A percentile compares a stretch with the other conserved stretches of the same genome.
phyloP scores from a whole-genome alignment of 805 yeast genomes.

The Alloascoidea africana region DNA sequence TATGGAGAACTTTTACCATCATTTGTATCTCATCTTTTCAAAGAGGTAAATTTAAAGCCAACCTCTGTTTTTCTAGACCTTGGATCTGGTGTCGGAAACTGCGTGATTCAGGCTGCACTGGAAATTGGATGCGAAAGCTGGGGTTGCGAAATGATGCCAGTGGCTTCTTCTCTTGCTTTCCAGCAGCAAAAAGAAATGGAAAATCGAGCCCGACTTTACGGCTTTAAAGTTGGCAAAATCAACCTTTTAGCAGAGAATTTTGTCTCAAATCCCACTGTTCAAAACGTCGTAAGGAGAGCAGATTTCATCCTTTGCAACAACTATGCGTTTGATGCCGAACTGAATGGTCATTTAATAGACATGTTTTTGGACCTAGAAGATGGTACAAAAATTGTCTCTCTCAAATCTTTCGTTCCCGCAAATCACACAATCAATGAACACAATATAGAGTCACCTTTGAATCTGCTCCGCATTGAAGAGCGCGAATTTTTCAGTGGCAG shows the following conservation, averaged over 20 bases:
- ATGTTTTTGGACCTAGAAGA: slow-evolving; percentile 47
- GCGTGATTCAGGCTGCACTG: slow-evolving; percentile 76
- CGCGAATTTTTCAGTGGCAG: slow-evolving; percentile 51
- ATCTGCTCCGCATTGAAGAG: slow-evolving; percentile 46
- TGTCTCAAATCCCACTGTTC: slow-evolving; percentile 45
- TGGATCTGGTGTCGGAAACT: slow-evolving; percentile 92
- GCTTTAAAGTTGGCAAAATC: slow-evolving; percentile 41
- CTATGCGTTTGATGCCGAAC: slow-evolving; percentile 63
- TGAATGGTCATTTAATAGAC: slow-evolving; percentile 48
- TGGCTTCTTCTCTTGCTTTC: slow-evolving; percentile 56
- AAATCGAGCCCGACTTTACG: slow-evolving; percentile 45
- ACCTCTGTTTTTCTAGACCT: slow-evolving; percentile 62
- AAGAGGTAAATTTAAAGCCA: slow-evolving; percentile 37
- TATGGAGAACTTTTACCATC: slow-evolving; percentile 83
- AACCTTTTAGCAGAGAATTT: slow-evolving; percentile 58
- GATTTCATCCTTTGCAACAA: slow-evolving; percentile 72
- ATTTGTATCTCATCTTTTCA: slow-evolving; percentile 53
- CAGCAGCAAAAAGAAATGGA: slow-evolving; percentile 43
- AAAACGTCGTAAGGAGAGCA: slow-evolving; percentile 36
- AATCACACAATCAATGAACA: slow-evolving; percentile 49
- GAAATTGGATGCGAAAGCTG: slow-evolving; percentile 75
- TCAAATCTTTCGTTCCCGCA: slow-evolving; percentile 67
- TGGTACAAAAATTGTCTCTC: slow-evolving; percentile 67
- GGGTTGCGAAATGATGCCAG: slow-evolving; percentile 83
- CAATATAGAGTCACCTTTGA: slow-evolving; percentile 40